Evolutionary conservation across 1,284 basidiomycete species (phyloP), one percentile per base, ranked within the genome.

Genomic region (Irpex lacteus): DNA sequence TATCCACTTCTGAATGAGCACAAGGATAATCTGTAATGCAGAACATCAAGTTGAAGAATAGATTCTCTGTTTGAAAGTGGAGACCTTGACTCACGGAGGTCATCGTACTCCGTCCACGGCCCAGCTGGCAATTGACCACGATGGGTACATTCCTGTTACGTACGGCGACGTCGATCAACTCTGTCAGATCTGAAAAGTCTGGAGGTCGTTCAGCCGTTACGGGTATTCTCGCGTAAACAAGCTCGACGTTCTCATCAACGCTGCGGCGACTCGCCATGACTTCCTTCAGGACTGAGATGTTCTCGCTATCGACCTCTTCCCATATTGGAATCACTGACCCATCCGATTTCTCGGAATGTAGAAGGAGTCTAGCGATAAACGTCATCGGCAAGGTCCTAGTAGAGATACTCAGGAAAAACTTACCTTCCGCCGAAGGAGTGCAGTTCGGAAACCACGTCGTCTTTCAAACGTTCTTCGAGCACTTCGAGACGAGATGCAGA

Each of bases 61-160:
- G 18, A 18, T 3, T n/a, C 8, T 52, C 19, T 21, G 18, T 8
- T 21, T n/a, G 11, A 19, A 15, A 19, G 3, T 19, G 44, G 38
- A 13, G n/a, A 47, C 21, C 15, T 19, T 55, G 8, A 73, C 86
- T 69, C 64, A 91, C 92, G 5, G 96, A 92, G 15, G 95, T 90
- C 67, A 96, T 80, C 0, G 96, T 98, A 66, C 94, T 96, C 70
- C 98, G 84, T n/a, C 97, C 97, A 38, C 95, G 82, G 3, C 97
- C 97, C 3, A 99, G 86, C 76, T 99, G 98, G 72, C 96, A 98
- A 74, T 99, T 99, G 60, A 99, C 86, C 26, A 99, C 90, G 66
- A 99, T 92, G 0, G 96, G 94, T 0, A 90, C 89, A 53, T 85
- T 82, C 37, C 85, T 82, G 3, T 89, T 87, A n/a, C 89, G 81